Conservation (phyloP, 352 stramenopile genomes). For the Phytophthora sojae region DNA sequence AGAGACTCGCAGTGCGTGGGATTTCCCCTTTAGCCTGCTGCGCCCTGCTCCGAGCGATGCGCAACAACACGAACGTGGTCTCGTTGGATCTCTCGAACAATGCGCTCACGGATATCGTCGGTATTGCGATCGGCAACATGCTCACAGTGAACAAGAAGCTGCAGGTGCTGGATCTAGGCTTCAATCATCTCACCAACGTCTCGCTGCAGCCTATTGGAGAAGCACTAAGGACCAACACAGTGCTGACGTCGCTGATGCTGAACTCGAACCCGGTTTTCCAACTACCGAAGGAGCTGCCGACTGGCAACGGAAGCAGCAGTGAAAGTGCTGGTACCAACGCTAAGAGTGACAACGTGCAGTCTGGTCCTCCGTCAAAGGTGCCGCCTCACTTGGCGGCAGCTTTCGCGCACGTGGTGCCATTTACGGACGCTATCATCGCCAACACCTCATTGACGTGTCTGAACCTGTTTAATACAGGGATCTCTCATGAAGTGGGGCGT, state of each 20-base stretch:
- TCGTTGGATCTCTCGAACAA: slow-evolving; percentile 75
- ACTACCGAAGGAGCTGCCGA: slow-evolving; percentile 31
- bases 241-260: slow-evolving; percentile 63
- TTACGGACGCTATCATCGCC: slow-evolving; percentile 43
- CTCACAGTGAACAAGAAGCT: slow-evolving; percentile 64
- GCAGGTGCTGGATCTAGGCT: slow-evolving; percentile 59
- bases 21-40: slow-evolving; percentile 65
- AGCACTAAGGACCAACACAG: slow-evolving; percentile 50
- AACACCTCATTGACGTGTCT: slow-evolving; percentile 58
- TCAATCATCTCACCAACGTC: slow-evolving; percentile 57
- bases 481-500: slow-evolving; percentile 56
- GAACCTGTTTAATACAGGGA: slow-evolving; percentile 70
- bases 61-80: slow-evolving; percentile 59
- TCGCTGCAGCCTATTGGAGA: slow-evolving; percentile 47
- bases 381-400: slow-evolving; percentile 20
- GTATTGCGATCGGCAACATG: slow-evolving; percentile 55
- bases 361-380: slow-evolving; percentile 12
- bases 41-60: slow-evolving; percentile 65
- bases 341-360: slow-evolving; percentile 11
- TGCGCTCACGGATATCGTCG: slow-evolving; percentile 51
- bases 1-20: slow-evolving; percentile 54
- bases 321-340: background rate
- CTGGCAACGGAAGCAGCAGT: background rate
- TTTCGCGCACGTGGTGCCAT: slow-evolving; percentile 46
- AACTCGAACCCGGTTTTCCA: slow-evolving; percentile 67